phyloP scores from a whole-genome alignment of 192 early-diverging fungal species.

The Polychytrium aggregatum region DNA sequence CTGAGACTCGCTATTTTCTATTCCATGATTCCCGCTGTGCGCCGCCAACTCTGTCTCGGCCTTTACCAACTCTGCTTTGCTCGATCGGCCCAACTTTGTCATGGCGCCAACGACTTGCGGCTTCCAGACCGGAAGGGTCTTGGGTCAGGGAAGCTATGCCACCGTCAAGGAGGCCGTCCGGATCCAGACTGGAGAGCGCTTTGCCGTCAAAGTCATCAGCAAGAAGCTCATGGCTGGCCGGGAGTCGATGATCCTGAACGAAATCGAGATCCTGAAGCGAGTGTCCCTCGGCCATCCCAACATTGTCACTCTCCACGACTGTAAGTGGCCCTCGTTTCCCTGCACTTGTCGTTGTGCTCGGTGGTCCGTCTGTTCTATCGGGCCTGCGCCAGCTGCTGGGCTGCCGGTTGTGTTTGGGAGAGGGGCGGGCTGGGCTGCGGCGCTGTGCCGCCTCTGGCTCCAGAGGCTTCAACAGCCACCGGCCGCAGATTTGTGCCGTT shows the following conservation, averaged over 20 bases:
- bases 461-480: no score
- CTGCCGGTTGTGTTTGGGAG: neutral
- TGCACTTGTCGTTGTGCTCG: conserved; percentile 56
- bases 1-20: no score
- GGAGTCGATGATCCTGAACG: conserved; percentile 80
- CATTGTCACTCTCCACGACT: conserved; percentile 79
- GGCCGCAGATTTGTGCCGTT: no score
- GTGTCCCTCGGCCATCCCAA: conserved; percentile 70
- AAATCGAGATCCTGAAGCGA: conserved; percentile 76
- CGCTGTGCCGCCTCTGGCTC: no score
- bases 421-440: no score
- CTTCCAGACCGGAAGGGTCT: conserved; percentile 35
- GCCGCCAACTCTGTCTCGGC: no score
- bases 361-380: conserved; percentile 60
- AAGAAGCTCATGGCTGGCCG: conserved; percentile 72
- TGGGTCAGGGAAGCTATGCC: conserved; percentile 39
- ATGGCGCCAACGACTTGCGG: no score
- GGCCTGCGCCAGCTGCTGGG: neutral
- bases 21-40: no score
- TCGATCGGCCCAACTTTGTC: no score
- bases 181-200: conserved; percentile 61
- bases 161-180: conserved; percentile 40
- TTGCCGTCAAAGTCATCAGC: conserved; percentile 87
- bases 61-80: no score
- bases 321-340: conserved; percentile 24